Conservation (phyloP, 805 yeast species). For the Candida ortonii region DNA sequence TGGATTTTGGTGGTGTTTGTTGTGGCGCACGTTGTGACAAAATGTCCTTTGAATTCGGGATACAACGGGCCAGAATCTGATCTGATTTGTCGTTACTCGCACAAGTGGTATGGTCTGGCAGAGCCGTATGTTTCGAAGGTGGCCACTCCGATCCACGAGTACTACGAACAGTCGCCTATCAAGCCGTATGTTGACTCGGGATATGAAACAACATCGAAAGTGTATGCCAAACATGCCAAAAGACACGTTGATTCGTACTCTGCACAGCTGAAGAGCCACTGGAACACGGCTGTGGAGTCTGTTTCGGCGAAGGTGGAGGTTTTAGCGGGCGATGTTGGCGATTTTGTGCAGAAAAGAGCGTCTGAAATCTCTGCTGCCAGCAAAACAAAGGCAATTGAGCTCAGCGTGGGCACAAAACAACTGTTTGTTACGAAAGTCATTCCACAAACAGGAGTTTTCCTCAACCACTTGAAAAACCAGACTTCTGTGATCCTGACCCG, state of each 20-base stretch:
- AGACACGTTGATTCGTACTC: conserved; percentile 19
- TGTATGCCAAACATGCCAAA: conserved; percentile 16
- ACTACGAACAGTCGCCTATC: conserved; percentile 22
- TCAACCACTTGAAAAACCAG: conserved; percentile 7
- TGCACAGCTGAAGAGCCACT: conserved; percentile 8
- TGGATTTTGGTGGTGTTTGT: conserved; percentile 16
- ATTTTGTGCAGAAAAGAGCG: conserved; percentile 9
- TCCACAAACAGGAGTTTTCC: conserved; percentile 14
- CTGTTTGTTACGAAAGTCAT: conserved; percentile 10
- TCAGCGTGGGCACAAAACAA: conserved; percentile 1
- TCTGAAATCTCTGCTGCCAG: conserved; percentile 1
- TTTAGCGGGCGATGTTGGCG: conserved; percentile 1
- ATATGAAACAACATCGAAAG: background rate
- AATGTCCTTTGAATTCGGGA: conserved; percentile 26
- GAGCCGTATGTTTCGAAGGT: conserved; percentile 19
- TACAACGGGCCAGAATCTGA: conserved; percentile 9
- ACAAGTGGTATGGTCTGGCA: conserved; percentile 17
- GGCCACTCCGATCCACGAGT: conserved; percentile 12
- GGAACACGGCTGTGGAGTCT: background rate
- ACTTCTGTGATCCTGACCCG: conserved; percentile 8
- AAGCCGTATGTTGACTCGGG: conserved; percentile 24
- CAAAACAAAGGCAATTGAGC: conserved; percentile 6
- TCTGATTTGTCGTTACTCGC: conserved; percentile 23
- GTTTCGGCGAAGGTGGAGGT: conserved; percentile 3
- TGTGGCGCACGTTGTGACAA: conserved; percentile 19